Base-by-base conservation (phyloP, 768 basidiomycete species). In the Leccinellum rugosiceps region DNA sequence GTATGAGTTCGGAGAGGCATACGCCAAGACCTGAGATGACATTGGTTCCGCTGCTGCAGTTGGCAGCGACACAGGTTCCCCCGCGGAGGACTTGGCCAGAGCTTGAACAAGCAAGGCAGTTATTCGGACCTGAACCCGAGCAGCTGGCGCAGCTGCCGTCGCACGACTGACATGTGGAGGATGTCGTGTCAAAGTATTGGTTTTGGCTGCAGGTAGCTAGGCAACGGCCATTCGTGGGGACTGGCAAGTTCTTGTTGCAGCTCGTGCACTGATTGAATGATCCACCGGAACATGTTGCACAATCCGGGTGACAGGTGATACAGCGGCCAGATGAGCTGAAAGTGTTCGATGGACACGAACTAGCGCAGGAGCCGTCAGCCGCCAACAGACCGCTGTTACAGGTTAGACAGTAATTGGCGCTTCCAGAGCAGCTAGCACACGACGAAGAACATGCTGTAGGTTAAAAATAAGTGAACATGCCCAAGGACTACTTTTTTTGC, bases 221-320 rank as follows among this genome's bases (percentile, higher is more conserved):
- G 69, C 92, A 94, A 52, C 92, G 80, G 26, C 90, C 90, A 53
- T 81, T 84, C 38, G 81, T 82, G 47, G 86, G 83, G 38, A 93
- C 89, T 0, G 91, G 92, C 0, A 85, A 82, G 21, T 77, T 73
- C 26, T 84, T 64, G 31, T 84, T 78, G 65, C 92, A 94, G 49
- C 82, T 81, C 8, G 84, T 78, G 72, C 93, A 96, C 67, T 93
- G 86, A 66, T 83, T 84, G 74, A 91, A 91, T 0, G 84, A 81
- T 21, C 80, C 65, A n/a, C 91, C 92, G 23, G 84, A 83, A 72
- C 94, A 96, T 2, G 87, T 85, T 15, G 83, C 83, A 65, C 93
- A 96, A 67, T 95, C 94, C 0, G 91, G 84, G 58, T 95, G 92
- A 70, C 94, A 96, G 6, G 85, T 64, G 54, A 84, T 66, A 74